Evolutionary conservation across 1,284 basidiomycete species (phyloP), one percentile per base, ranked within the genome.

Genomic region (Cutaneotrichosporon cyanovorans): DNA sequence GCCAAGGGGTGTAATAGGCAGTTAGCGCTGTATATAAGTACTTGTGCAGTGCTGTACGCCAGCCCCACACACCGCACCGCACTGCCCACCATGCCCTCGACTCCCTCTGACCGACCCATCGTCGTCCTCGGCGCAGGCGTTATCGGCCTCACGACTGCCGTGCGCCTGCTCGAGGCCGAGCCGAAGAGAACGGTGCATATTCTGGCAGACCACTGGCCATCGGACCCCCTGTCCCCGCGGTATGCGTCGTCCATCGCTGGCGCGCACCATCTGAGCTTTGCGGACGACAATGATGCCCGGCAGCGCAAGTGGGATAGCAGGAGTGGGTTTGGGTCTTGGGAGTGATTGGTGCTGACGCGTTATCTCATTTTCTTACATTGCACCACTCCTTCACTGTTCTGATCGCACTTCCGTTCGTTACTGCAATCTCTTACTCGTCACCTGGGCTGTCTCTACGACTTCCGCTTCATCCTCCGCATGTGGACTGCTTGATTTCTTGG

Each of bases 261-360:
- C 1, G 70, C 70, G 3, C 70, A 72, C 53, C 70, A 72, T 43
- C 51, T 72, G 18, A 62, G 60, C 38, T 72, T 72, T 55, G 70
- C 70, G 1, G 64, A 60, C 33, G 60, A 70, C 45, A 52, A 30
- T 10, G 69, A 71, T 50, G 50, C 37, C 34, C 39, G 63, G 9
- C 69, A 71, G 51, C 23, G 55, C 1, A 38, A 44, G 7, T 63
- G 65, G 58, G 70, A 72, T 46, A 42, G 50, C 38, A 28, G 51
- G 12, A 72, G 66, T 68, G 46, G 56, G 63, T 59, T 1, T 28
- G 15, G 12, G 5, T 12, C 7, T 7, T 28, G 25, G 25, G 25
- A 7, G 8, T 11, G 4, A 5, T 33, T 2, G 18, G 14, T 10
- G 28, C 40, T 42, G 25, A 42, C 40, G 36, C 4, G 9, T 35